Base-by-base conservation (phyloP, 441 rosid species). In the Populus hybrid region DNA sequence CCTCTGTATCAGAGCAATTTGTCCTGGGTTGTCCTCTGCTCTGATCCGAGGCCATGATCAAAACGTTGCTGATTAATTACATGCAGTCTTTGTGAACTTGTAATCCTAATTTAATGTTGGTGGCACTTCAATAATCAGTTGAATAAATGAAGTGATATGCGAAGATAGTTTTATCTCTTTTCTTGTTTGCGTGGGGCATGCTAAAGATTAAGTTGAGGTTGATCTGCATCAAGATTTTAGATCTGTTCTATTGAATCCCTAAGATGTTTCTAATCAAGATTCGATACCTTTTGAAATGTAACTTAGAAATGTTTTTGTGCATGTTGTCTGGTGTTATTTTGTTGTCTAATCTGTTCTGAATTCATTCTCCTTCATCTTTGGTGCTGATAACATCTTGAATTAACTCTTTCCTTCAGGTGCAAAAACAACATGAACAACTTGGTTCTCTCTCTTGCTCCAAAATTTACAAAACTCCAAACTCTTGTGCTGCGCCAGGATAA, bases 401-500 rank as follows among this genome's bases (percentile, higher is more conserved):
- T 36, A 23, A n/a, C 30, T 81, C 72, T 64, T 67, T 66, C 76
- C 53, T 78, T 50, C 77, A 95, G 98, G 98, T 90, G 98, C 87
- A 90, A 84, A 73, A 89, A 84, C 69, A 88, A 82, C 84, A 92
- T 95, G 99, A 92, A 91, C 88, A 80, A 83, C 79, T 85, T 95
- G 83, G 97, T 94, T 76, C 86, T 95, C 1, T 89, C 92, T 79
- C 91, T 94, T 76, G 91, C 88, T 79, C 98, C 94, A 7, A 95
- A 92, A 82, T 83, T 95, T 72, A 85, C 89, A 3, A 94, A 89
- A 83, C 82, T 95, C 79, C 90, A 92, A 75, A 84, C 90, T 72
- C 83, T 95, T 73, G 79, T 84, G 23, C 86, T 95, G 78, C 89
- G 98, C 9, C 99, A 95, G 84, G 98, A 92, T 84, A 88, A 88